phyloP scores from a whole-genome alignment of 2,329 filamentous ascomycete genomes.

The Macrophomina phaseolina region DNA sequence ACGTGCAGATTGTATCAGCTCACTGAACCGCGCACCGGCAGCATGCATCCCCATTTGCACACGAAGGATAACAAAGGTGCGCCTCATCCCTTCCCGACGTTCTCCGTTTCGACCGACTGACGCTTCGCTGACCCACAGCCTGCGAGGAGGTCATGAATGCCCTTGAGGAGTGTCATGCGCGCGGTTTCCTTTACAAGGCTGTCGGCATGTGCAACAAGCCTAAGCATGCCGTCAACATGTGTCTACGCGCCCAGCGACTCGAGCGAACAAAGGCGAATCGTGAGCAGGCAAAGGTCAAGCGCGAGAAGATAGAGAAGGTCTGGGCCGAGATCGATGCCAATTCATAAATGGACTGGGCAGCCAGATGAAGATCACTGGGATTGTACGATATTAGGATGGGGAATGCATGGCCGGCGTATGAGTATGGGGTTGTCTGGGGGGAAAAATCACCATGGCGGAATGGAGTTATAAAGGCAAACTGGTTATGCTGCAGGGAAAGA shows the following conservation, averaged over 20 bases:
- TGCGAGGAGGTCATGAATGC: conserved; percentile 94
- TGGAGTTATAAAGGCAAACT: conserved; percentile 1
- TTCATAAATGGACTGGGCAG: neutral
- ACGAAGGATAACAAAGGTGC: conserved; percentile 89
- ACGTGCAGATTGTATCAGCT: neutral
- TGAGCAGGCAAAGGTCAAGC: conserved; percentile 70
- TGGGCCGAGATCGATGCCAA: conserved; percentile 82
- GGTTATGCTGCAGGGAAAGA: neutral
- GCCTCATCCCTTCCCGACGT: conserved; percentile 29
- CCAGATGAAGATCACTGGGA: neutral
- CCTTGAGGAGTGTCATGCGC: conserved; percentile 93
- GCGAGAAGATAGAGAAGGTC: conserved; percentile 73
- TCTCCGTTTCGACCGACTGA: conserved; percentile 9
- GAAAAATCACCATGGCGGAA: neutral
- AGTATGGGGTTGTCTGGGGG: neutral
- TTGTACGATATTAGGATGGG: conserved; percentile 15
- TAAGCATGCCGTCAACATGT: conserved; percentile 84
- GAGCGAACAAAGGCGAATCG: conserved; percentile 81
- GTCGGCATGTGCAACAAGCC: conserved; percentile 87
- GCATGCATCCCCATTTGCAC: conserved; percentile 97
- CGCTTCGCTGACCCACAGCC: conserved; percentile 57
- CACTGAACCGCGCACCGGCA: conserved; percentile 36
- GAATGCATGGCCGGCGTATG: conserved; percentile 15
- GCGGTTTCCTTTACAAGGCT: conserved; percentile 90
- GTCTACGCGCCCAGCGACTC: conserved; percentile 78